Percentiles rank a stretch among this genome's conserved stretches.
phyloP scores from a whole-genome alignment of 805 yeast genomes.

The Ogataea angusta region DNA sequence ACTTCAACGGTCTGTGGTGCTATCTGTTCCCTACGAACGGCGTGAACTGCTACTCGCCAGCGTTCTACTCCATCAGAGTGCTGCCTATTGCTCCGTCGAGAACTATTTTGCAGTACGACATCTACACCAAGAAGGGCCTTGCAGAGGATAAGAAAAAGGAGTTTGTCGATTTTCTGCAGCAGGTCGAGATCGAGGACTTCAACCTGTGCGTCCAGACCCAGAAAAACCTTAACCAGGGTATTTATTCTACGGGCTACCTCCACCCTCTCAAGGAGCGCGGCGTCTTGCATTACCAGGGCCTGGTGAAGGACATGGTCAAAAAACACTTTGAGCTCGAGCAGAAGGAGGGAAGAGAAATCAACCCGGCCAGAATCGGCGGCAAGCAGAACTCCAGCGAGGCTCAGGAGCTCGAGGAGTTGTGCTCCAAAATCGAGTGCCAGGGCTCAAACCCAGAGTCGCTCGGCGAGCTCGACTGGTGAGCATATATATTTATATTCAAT shows the following conservation, averaged over 20 bases:
- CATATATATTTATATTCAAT: background rate
- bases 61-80: constrained; percentile 62
- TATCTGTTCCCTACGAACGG: constrained; percentile 61
- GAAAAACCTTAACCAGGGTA: constrained; percentile 58
- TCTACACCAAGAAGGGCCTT: constrained; percentile 58
- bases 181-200: constrained; percentile 60
- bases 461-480: constrained; percentile 28
- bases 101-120: constrained; percentile 58
- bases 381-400: constrained; percentile 39
- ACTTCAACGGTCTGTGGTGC: constrained; percentile 60
- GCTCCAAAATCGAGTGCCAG: constrained; percentile 49
- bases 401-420: constrained; percentile 48
- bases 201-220: constrained; percentile 59
- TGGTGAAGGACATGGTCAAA: constrained; percentile 57
- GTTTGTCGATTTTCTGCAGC: constrained; percentile 60
- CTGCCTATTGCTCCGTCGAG: constrained; percentile 51
- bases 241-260: constrained; percentile 55
- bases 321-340: constrained; percentile 47
- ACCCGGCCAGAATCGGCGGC: constrained; percentile 50
- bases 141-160: constrained; percentile 52
- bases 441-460: constrained; percentile 38
- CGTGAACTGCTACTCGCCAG: constrained; percentile 62
- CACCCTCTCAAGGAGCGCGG: constrained; percentile 61
- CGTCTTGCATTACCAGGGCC: constrained; percentile 52
- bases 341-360: constrained; percentile 42